These are phyloP conservation scores for Boletus sp. DNA, from an alignment of 768 basidiomycete species.

Conservation along the genomic window DNA sequence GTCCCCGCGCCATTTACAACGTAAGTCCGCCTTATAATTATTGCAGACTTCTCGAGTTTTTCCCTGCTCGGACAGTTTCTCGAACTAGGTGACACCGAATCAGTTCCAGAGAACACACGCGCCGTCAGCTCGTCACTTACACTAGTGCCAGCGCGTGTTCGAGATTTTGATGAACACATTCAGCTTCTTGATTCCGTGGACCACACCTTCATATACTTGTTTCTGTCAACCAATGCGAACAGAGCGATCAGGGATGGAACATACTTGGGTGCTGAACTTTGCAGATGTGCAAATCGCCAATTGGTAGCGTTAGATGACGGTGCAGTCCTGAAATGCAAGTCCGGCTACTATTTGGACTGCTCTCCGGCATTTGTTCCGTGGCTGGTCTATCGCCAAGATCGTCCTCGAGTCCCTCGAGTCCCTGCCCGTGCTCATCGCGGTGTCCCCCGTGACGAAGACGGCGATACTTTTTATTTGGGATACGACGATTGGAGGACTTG, in stretches of 20 bases:
- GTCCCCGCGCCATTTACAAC: background rate
- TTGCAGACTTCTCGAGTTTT: background rate
- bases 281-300: background rate
- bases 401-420: background rate
- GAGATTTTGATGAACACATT: background rate
- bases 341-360: background rate
- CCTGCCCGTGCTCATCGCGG: background rate
- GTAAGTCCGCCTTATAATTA: background rate
- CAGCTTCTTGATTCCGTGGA: background rate
- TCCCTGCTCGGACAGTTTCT: background rate
- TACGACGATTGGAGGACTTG: background rate
- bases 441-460: background rate
- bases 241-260: background rate
- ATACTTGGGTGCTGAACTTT: background rate
- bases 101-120: background rate
- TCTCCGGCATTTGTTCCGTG: background rate
- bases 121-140: background rate
- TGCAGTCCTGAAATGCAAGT: no score
- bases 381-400: background rate
- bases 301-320: background rate
- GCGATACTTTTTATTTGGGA: rapidly evolving
- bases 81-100: background rate
- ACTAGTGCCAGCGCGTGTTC: background rate
- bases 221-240: background rate
- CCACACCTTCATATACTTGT: background rate